phyloP scores from a whole-genome alignment of 768 basidiomycete genomes.

The Suillus fuscotomentosus region DNA sequence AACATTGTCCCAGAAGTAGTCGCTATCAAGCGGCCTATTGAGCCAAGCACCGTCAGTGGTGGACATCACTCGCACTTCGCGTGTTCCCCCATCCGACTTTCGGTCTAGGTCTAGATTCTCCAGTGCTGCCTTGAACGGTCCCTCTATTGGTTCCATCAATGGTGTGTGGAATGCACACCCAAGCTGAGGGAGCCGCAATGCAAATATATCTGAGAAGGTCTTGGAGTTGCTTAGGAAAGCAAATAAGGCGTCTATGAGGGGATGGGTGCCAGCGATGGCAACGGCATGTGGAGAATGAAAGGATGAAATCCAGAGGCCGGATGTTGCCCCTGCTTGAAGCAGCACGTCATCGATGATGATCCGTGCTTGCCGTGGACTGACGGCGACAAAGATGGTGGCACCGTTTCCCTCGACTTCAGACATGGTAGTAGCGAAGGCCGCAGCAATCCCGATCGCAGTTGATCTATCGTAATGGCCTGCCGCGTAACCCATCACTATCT shows the following conservation, averaged over 20 bases:
- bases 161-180: conserved; percentile 35
- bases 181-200: conserved; percentile 20
- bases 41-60: conserved; percentile 34
- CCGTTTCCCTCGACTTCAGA: conserved; percentile 33
- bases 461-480: conserved; percentile 35
- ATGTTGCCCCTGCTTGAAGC: conserved; percentile 20
- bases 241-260: conserved; percentile 32
- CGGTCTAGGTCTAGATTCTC: not conserved
- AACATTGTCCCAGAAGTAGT: conserved; percentile 37
- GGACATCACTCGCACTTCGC: conserved; percentile 31
- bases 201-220: conserved; percentile 29
- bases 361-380: conserved; percentile 31
- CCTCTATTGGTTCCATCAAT: conserved; percentile 34
- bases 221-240: conserved; percentile 23
- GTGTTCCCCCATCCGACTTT: not conserved
- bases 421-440: conserved; percentile 37
- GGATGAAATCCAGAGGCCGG: conserved; percentile 34
- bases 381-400: conserved; percentile 34
- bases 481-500: conserved; percentile 38
- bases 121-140: conserved; percentile 25
- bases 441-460: conserved; percentile 33
- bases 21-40: conserved; percentile 19
- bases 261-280: conserved; percentile 30
- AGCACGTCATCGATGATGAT: conserved; percentile 33
- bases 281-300: conserved; percentile 38